Percentiles rank a stretch among this genome's conserved stretches.
phyloP scores from a whole-genome alignment of 2,329 filamentous ascomycete species.

The Phoma sp. region DNA sequence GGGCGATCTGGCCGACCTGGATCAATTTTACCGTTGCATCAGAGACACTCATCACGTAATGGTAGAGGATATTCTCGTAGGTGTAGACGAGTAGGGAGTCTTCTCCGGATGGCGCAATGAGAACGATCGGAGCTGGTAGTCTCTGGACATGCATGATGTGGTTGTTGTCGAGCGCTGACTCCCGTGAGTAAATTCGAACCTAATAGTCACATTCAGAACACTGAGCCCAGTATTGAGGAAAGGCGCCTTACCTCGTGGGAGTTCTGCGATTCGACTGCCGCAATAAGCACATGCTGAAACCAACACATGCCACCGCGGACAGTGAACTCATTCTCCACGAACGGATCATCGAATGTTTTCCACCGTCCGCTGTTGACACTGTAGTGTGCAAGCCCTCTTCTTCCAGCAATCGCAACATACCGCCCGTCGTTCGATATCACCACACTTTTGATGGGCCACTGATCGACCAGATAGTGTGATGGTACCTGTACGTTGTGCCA shows the following conservation, averaged over 20 bases:
- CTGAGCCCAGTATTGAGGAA: neutral
- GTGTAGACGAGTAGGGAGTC: slow-evolving; percentile 97
- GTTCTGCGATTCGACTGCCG: slow-evolving; percentile 85
- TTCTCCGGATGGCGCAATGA: slow-evolving; percentile 87
- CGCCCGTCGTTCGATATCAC: slow-evolving; percentile 91
- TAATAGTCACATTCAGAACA: slow-evolving; percentile 37
- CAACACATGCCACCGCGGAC: slow-evolving; percentile 98
- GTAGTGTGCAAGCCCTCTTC: slow-evolving; percentile 91
- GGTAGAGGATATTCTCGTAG: slow-evolving; percentile 93
- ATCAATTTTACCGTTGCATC: slow-evolving; percentile 77
- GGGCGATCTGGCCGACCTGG: slow-evolving; percentile 96
- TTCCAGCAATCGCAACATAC: slow-evolving; percentile 95
- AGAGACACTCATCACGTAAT: slow-evolving; percentile 84
- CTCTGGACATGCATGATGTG: slow-evolving; percentile 78
- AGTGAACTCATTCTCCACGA: slow-evolving; percentile 86
- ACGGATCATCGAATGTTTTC: slow-evolving; percentile 88
- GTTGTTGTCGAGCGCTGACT: slow-evolving; percentile 76
- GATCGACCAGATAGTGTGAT: slow-evolving; percentile 81
- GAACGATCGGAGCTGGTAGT: slow-evolving; percentile 84
- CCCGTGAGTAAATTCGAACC: slow-evolving; percentile 90
- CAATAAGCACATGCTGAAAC: slow-evolving; percentile 94
- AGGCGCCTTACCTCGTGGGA: slow-evolving; percentile 69
- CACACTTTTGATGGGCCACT: slow-evolving; percentile 90
- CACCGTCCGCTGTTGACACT: slow-evolving; percentile 92
- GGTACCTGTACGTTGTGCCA: slow-evolving; percentile 95